Conservation (phyloP, 768 basidiomycete species). For the Termitomyces sp. region DNA sequence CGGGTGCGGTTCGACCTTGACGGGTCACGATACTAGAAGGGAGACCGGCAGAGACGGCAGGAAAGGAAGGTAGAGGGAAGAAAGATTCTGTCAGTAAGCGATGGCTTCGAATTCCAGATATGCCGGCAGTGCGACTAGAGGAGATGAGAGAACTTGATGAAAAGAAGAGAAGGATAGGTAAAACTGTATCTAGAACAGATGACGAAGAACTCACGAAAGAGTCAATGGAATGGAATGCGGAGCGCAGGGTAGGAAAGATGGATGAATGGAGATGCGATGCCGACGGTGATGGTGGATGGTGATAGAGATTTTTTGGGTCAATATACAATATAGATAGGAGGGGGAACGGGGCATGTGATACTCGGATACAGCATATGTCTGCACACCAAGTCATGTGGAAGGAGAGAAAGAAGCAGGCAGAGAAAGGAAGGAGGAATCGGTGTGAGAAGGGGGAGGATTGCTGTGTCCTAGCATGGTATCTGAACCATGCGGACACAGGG, state of each 20-base stretch:
- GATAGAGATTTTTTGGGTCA: background rate
- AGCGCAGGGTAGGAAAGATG: background rate
- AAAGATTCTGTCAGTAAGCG: conserved; percentile 9
- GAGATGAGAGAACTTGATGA: background rate
- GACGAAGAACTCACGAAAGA: background rate
- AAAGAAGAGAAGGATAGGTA: conserved; percentile 1
- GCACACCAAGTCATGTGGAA: background rate
- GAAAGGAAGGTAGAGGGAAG: conserved; percentile 8
- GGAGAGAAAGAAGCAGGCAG: background rate
- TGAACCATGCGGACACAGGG: background rate
- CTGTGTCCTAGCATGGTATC: background rate
- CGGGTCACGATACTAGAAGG: conserved; percentile 28
- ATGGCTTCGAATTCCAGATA: background rate
- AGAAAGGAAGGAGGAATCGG: background rate
- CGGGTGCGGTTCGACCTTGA: background rate
- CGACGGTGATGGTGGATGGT: background rate
- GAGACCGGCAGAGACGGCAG: conserved; percentile 1
- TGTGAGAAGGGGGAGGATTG: background rate
- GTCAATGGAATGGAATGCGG: background rate
- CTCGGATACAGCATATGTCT: background rate
- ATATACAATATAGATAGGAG: background rate
- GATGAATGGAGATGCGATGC: conserved; percentile 3
- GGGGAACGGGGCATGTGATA: background rate
- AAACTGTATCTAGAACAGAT: background rate
- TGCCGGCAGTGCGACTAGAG: background rate